phyloP scores from a whole-genome alignment of 768 basidiomycete genomes.

The Fomitopsis pulvina region DNA sequence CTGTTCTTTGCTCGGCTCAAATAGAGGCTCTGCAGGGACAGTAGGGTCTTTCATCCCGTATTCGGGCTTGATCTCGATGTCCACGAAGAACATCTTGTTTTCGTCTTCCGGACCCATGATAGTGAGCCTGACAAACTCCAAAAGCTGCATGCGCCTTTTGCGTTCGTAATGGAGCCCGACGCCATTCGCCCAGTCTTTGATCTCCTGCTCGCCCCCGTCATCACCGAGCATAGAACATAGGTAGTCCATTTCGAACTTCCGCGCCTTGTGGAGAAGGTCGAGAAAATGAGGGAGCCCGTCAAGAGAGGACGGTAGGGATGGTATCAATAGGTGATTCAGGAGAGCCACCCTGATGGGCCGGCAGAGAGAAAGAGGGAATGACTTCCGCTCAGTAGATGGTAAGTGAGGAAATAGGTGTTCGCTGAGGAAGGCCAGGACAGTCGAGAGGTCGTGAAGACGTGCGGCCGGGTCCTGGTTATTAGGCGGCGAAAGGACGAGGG shows the following conservation, averaged over 20 bases:
- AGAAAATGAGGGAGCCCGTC: conserved; percentile 57
- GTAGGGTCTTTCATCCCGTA: background rate
- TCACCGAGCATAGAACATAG: conserved; percentile 44
- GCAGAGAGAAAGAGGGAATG: conserved; percentile 51
- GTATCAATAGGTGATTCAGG: conserved; percentile 59
- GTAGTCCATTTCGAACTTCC: conserved; percentile 57
- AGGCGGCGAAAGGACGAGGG: conserved; percentile 39
- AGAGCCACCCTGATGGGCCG: conserved; percentile 55
- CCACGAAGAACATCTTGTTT: conserved; percentile 32
- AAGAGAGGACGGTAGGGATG: conserved; percentile 63
- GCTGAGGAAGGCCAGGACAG: conserved; percentile 56
- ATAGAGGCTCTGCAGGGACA: conserved; percentile 1
- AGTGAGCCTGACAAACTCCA: conserved; percentile 53
- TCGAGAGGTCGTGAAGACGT: conserved; percentile 50
- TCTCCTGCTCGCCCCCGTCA: conserved; percentile 40
- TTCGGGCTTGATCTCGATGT: conserved; percentile 4
- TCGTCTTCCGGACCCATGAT: conserved; percentile 39
- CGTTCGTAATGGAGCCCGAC: conserved; percentile 75
- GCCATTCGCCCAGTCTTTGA: conserved; percentile 64
- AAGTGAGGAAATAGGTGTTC: conserved; percentile 49
- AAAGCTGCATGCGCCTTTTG: conserved; percentile 57
- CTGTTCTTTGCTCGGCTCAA: conserved; percentile 4
- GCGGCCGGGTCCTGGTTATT: conserved; percentile 28
- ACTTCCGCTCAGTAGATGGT: conserved; percentile 36
- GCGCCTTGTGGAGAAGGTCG: conserved; percentile 45